Evolutionary conservation across 768 basidiomycete genomes (phyloP), one percentile per base, ranked within the genome.

Genomic region (Macrolepiota dolichaula): DNA sequence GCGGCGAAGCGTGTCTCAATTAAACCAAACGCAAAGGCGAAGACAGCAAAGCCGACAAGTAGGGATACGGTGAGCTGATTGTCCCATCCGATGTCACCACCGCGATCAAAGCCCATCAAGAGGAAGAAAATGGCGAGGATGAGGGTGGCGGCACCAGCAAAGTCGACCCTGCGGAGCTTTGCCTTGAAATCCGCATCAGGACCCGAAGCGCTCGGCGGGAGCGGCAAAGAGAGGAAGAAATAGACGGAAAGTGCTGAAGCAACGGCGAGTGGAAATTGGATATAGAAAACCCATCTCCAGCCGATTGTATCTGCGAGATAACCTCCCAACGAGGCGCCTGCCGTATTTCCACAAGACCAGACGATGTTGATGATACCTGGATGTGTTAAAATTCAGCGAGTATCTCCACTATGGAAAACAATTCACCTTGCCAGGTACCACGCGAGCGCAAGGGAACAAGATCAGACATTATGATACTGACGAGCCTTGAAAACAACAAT

Each of bases 221-320:
- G 73, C 0, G 86, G 86, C 13, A 87, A 77, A 57, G 80, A 76
- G n/a, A 89, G 79, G 11, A 80, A 75, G 40, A 85, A 58, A 4
- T 74, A 72, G n/a, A 88, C 85, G 13, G 81, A 71, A 15, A 77
- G 61, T 50, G 86, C 79, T 2, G 86, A 87, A 17, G 85, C 57
- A 19, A 83, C 37, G 10, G 82, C 78, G 35, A 85, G 65, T 1
- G 87, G 87, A 0, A 85, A 80, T 75, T 87, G 85, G 9, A 85
- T 65, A 3, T 85, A 72, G 74, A 87, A 88, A 0, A 82, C 83
- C 85, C 87, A 88, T 69, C 87, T 71, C 88, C 88, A 89, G 4
- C 87, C 86, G 44, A 87, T 81, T 10, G 73, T 82, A 65, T 89
- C 87, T 1, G 83, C 78, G 2, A 90, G 71, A 42, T 83, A 77